Percentiles rank a stretch among this genome's conserved stretches.
Evolutionary conservation across 805 yeast species (phyloP).

Genomic region (Saitoella complicata): DNA sequence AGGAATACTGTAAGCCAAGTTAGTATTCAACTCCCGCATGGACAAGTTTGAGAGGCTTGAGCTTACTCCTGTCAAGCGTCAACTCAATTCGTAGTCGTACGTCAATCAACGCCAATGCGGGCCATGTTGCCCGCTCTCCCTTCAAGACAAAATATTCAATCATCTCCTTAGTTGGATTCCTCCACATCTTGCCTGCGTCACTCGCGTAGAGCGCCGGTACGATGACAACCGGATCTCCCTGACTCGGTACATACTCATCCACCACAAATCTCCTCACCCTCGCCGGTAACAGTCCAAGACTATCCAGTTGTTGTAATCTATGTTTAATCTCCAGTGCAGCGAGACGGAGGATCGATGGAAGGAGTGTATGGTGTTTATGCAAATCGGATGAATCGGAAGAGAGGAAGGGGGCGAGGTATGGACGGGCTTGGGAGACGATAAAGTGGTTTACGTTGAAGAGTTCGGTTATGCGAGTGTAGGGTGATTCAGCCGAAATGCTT

Average conservation of each 20-base stretch:
- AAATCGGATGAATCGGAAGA: constrained; percentile 50
- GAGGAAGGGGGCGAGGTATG: constrained; percentile 80
- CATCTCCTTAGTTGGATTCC: constrained; percentile 49
- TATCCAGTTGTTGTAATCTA: constrained; percentile 62
- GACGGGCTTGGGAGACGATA: constrained; percentile 79
- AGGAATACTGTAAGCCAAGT: too few species aligned
- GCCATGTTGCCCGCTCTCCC: constrained; percentile 92
- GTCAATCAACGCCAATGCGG: constrained; percentile 65
- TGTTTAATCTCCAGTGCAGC: constrained; percentile 69
- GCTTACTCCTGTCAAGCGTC: constrained; percentile 49
- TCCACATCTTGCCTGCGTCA: constrained; percentile 37
- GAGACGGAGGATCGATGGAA: constrained; percentile 34
- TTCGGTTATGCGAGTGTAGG: constrained; percentile 79
- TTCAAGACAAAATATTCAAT: constrained; percentile 78
- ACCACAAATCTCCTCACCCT: constrained; percentile 59
- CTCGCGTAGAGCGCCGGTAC: constrained; percentile 52
- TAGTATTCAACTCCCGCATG: constrained; percentile 3
- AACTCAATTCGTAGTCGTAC: constrained; percentile 83
- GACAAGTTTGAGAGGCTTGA: constrained; percentile 4
- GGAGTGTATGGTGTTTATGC: constrained; percentile 32
- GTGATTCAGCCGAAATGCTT: constrained; percentile 32
- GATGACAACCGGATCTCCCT: constrained; percentile 23
- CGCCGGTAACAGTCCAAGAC: constrained; percentile 56
- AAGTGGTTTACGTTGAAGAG: constrained; percentile 90
- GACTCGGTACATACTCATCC: constrained; percentile 57